Evolutionary conservation across 441 rosid species (phyloP), one percentile per base, ranked within the genome.

Genomic region (Eruca vesicaria): DNA sequence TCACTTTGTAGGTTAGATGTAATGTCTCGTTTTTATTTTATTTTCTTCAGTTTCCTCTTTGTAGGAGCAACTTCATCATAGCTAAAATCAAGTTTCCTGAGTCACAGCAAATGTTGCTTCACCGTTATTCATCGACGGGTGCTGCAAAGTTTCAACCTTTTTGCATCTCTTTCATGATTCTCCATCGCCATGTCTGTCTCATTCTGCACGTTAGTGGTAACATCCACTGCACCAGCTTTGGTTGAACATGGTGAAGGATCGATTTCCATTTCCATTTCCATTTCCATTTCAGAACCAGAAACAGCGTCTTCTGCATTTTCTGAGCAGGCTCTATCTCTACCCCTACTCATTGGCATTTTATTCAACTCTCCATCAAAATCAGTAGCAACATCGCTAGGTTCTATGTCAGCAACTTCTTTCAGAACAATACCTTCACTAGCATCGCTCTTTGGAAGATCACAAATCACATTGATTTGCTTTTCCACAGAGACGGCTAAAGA

Each of bases 401-500:
- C 67, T 32, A 1, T 11, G 15, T 23, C n/a, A 20, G 41, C 38
- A 55, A 15, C 14, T 20, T 76, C 66, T 56, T 32, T 63, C 66
- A 41, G 71, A 41, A 69, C n/a, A n/a, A n/a, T n/a, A n/a, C n/a
- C n/a, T n/a, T n/a, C n/a, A n/a, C n/a, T 59, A 33, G 28, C 43
- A 36, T 68, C 6, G 0, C 56, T 68, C 63, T 68, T 75, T 9
- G 38, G 69, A n/a, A 75, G 15, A 76, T 65, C 28, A 4, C 52
- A 4, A 50, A 43, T n/a, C 21, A 84, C 79, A 80, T 73, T 80
- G 75, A 90, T 80, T 78, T 89, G 87, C 82, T 82, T 86, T 72
- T 86, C 90, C 45, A 91, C 83, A 68, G 71, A 75, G 63, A 85
- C 86, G 6, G 90, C 87, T 57, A 91, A 75, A 58, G 98, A 90